Base-by-base conservation (phyloP, 2,329 filamentous ascomycete genomes). In the Penicillium sp. region DNA sequence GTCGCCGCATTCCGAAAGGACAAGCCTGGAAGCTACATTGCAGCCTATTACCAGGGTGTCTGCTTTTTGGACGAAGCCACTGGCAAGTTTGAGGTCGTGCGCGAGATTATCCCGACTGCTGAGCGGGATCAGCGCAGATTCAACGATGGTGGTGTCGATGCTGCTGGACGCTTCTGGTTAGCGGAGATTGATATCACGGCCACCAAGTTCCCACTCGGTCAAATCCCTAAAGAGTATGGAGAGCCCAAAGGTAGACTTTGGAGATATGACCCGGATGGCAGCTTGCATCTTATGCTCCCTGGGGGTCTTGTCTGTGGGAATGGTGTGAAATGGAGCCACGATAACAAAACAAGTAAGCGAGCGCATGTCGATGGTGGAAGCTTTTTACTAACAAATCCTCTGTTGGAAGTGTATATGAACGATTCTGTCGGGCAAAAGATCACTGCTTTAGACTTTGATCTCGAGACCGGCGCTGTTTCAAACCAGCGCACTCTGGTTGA, bases 111-210 rank as follows among this genome's bases (percentile, higher is more conserved):
- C 35, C 60, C 61, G 1, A 61, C 58, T 0, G 47, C 53, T 1
- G 57, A 66, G 40, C 50, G 62, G 4, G 60, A 57, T n/a, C 54
- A 62, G 45, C 50, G 60, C 29, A 63, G 67, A 18, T 67, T 69
- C 48, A 70, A 70, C 54, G 67, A 70, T 50, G 67, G 66, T 24
- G 65, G 65, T 1, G 55, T 67, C 27, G 65, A 68, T 45, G 65
- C 64, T 1, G 64, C 63, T 23, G 65, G 65, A 1, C 53, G 65
- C 1, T 68, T 68, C 35, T 68, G 65, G 64, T 45, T 69, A 15
- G 69, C 66, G 1, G 68, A 72, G 56, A 70, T 70, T 48, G 69
- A 71, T 49, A 62, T 60, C 31, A 53, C 57, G 48, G 68, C 68
- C 4, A 64, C 67, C 57, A 55, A 60, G 6, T 70, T 61, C 47